Evolutionary conservation across 2,329 filamentous ascomycete species (phyloP).

Genomic region (Lachnellula hyalina): DNA sequence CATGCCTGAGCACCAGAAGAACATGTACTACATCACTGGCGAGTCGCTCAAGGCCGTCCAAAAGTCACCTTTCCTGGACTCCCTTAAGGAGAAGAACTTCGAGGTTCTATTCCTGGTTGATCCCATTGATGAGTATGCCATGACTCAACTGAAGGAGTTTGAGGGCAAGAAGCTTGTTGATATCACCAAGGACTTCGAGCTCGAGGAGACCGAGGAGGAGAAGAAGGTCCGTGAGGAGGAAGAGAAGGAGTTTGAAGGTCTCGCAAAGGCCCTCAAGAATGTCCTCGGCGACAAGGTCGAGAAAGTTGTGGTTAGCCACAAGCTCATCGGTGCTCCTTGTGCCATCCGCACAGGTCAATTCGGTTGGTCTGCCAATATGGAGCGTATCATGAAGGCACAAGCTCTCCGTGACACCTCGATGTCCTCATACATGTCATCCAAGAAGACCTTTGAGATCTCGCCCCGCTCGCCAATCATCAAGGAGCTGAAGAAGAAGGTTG

Average conservation of each 20-base stretch:
- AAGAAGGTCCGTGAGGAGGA: constrained; percentile 91
- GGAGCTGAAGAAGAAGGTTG: constrained; percentile 99
- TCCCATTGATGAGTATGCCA: constrained; percentile 61
- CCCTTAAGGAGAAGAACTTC: constrained; percentile 98
- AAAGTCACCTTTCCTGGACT: constrained; percentile 98
- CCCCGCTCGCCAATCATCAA: constrained; percentile 96
- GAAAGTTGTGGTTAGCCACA: constrained; percentile 99
- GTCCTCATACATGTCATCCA: constrained; percentile 99
- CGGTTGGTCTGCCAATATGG: constrained; percentile 99
- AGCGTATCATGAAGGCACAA: constrained; percentile 99
- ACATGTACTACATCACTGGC: constrained; percentile 99
- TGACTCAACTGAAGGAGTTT: constrained; percentile 73
- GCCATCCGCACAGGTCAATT: constrained; percentile 99
- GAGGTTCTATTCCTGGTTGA: constrained; percentile 99
- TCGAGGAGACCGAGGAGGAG: constrained; percentile 99
- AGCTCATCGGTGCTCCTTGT: constrained; percentile 89
- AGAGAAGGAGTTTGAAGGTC: constrained; percentile 95
- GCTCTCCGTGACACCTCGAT: constrained; percentile 99
- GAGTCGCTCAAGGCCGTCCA: constrained; percentile 97
- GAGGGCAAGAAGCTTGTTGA: constrained; percentile 99
- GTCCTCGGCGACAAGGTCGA: constrained; percentile 98
- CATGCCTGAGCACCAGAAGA: constrained; percentile 99
- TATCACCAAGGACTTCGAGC: constrained; percentile 99
- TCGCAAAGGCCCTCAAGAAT: constrained; percentile 98
- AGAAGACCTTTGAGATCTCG: constrained; percentile 99